These are phyloP conservation scores for Mrakia gelida DNA, from an alignment of 768 basidiomycete species.

Conservation along the genomic window DNA sequence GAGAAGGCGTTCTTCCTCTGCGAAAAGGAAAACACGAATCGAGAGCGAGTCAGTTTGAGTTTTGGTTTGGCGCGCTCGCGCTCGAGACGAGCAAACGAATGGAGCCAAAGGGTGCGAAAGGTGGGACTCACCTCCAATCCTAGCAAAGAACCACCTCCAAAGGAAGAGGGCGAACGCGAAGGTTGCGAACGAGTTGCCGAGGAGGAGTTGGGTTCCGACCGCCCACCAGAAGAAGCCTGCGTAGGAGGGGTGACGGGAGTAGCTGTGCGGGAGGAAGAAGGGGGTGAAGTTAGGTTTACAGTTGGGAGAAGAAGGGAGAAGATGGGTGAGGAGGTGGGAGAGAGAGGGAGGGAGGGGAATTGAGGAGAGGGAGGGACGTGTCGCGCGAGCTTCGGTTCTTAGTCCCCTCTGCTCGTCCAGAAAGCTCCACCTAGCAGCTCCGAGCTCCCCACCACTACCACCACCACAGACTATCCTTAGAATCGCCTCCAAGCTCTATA, in stretches of 20 bases:
- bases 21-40: too few species aligned
- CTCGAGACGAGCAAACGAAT: not conserved
- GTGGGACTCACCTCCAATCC: conserved; percentile 64
- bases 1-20: conserved; percentile 77
- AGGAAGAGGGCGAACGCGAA: conserved; percentile 62
- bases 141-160: conserved; percentile 78
- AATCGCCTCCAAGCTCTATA: too few species aligned
- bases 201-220: conserved; percentile 81
- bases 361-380: not conserved
- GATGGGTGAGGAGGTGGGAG: not conserved
- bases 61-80: too few species aligned
- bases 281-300: not conserved
- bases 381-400: not conserved
- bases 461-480: too few species aligned
- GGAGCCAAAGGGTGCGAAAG: not conserved
- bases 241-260: conserved; percentile 92
- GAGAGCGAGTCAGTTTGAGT: not conserved
- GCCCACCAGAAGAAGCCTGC: conserved; percentile 99
- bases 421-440: too few species aligned
- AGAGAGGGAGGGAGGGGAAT: too few species aligned
- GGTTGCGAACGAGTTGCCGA: conserved; percentile 79
- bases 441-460: too few species aligned
- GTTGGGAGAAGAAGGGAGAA: not conserved
- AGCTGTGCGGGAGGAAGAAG: conserved; percentile 48
- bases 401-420: too few species aligned